phyloP scores from a whole-genome alignment of 139 green algal genomes.

The Chlamydomonas sphaeroides region DNA sequence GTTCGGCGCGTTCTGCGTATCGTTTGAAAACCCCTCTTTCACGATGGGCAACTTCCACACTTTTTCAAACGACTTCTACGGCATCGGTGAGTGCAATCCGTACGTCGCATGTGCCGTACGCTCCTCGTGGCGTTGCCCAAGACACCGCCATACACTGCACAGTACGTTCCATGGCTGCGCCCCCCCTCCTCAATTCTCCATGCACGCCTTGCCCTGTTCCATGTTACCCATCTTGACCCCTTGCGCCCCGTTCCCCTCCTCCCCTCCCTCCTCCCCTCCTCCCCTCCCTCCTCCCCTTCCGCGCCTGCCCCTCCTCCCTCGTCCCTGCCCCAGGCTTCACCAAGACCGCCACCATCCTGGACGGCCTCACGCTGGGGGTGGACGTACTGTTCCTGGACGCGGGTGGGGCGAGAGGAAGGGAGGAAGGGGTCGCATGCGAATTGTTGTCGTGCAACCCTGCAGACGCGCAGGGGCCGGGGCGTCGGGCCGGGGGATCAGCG shows the following conservation, averaged over 20 bases:
- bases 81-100: not conserved
- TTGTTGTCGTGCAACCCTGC: too few relatives aligned
- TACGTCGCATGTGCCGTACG: not conserved
- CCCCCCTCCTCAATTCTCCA: too few relatives aligned
- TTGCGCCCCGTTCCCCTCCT: too few relatives aligned
- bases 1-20: slow-evolving; percentile 14
- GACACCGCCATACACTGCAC: too few relatives aligned
- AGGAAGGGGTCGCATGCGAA: too few relatives aligned
- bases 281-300: not conserved
- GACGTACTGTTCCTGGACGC: slow-evolving; percentile 40
- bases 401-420: not conserved
- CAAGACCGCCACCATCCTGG: slow-evolving; percentile 33
- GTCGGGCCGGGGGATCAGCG: too few relatives aligned
- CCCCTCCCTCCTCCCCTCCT: too few relatives aligned
- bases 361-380: slow-evolving; percentile 24
- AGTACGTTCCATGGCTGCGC: too few relatives aligned
- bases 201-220: too few relatives aligned
- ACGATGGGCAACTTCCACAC: slow-evolving; percentile 32
- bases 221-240: too few relatives aligned
- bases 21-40: slow-evolving; percentile 8
- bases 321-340: slow-evolving; percentile 5
- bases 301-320: not conserved
- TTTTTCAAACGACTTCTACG: slow-evolving; percentile 35
- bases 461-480: too few relatives aligned
- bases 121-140: too few relatives aligned